Evolutionary conservation across 2,329 filamentous ascomycete species (phyloP).

Genomic region (Diaporthe sp.): DNA sequence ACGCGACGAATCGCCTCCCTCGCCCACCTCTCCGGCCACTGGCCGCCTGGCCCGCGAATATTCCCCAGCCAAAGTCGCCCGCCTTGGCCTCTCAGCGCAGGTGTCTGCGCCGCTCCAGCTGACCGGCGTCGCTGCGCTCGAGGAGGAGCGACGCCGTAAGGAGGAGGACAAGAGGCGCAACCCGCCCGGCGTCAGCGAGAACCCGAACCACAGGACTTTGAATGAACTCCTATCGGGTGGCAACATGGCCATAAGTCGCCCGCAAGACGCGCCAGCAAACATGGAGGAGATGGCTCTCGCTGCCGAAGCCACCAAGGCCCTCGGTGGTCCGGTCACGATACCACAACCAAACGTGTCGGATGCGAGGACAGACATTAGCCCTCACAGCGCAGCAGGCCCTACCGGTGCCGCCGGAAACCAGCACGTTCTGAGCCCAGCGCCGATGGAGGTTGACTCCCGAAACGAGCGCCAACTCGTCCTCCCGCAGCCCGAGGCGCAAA

Average conservation of each 20-base stretch:
- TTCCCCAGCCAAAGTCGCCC: slow-evolving; percentile 68
- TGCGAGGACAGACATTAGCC: slow-evolving; percentile 57
- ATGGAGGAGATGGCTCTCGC: slow-evolving; percentile 42
- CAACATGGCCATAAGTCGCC: slow-evolving; percentile 67
- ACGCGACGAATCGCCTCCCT: slow-evolving; percentile 59
- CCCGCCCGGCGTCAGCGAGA: slow-evolving; percentile 63
- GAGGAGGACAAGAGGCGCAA: slow-evolving; percentile 60
- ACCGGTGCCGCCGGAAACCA: slow-evolving; percentile 42
- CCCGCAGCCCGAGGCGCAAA: slow-evolving; percentile 59
- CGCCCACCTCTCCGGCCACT: slow-evolving; percentile 46
- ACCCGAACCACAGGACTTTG: slow-evolving; percentile 66
- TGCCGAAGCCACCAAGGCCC: slow-evolving; percentile 49
- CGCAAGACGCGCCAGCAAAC: slow-evolving; percentile 62
- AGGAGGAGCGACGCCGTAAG: slow-evolving; percentile 65
- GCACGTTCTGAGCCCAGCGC: slow-evolving; percentile 62
- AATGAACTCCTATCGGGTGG: slow-evolving; percentile 67
- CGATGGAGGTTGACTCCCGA: slow-evolving; percentile 68
- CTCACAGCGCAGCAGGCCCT: slow-evolving; percentile 58
- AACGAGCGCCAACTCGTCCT: slow-evolving; percentile 52
- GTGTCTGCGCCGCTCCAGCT: slow-evolving; percentile 60
- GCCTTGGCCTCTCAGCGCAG: slow-evolving; percentile 56
- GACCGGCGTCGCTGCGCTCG: slow-evolving; percentile 67
- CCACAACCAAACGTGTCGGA: slow-evolving; percentile 51
- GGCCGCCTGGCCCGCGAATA: slow-evolving; percentile 53
- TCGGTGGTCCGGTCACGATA: slow-evolving; percentile 48